phyloP scores from a whole-genome alignment of 1,284 basidiomycete species.

The Termitomyces sp. region DNA sequence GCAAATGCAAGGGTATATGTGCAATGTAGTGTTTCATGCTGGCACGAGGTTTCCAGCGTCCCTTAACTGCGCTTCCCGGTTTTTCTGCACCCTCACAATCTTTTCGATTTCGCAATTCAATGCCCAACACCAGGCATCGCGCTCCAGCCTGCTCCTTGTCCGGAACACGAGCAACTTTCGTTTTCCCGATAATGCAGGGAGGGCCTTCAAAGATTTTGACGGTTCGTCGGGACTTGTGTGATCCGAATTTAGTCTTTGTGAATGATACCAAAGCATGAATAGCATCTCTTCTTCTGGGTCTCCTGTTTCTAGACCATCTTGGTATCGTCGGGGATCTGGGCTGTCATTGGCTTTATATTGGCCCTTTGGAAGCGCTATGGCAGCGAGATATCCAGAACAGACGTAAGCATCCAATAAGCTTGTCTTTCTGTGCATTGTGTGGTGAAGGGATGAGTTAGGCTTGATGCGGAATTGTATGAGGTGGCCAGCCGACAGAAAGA shows the following conservation, averaged over 20 bases:
- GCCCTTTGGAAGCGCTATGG: constrained; percentile 53
- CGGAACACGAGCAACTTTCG: constrained; percentile 64
- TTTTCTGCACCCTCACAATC: constrained; percentile 49
- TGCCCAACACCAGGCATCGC: constrained; percentile 87
- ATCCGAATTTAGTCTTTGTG: constrained; percentile 20
- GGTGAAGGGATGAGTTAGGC: constrained; percentile 45
- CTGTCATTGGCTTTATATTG: constrained; percentile 53
- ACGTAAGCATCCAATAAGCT: constrained; percentile 72
- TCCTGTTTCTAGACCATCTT: constrained; percentile 74
- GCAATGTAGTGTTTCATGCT: constrained; percentile 13
- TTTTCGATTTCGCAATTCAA: constrained; percentile 81
- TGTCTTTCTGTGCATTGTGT: constrained; percentile 44
- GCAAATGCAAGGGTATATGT: constrained; percentile 10
- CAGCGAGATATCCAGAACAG: constrained; percentile 72
- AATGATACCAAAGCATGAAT: constrained; percentile 67
- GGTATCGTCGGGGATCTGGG: constrained; percentile 60
- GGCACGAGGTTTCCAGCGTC: constrained; percentile 47
- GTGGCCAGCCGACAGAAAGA: constrained; percentile 62
- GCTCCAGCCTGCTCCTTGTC: constrained; percentile 73
- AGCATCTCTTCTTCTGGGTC: constrained; percentile 73
- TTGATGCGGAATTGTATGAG: constrained; percentile 60
- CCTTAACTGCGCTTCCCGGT: constrained; percentile 54
- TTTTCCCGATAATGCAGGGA: constrained; percentile 56
- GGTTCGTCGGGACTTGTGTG: constrained; percentile 17
- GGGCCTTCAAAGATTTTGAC: constrained; percentile 21